Conservation (phyloP, 352 stramenopile species). For the Phytophthora europaea region DNA sequence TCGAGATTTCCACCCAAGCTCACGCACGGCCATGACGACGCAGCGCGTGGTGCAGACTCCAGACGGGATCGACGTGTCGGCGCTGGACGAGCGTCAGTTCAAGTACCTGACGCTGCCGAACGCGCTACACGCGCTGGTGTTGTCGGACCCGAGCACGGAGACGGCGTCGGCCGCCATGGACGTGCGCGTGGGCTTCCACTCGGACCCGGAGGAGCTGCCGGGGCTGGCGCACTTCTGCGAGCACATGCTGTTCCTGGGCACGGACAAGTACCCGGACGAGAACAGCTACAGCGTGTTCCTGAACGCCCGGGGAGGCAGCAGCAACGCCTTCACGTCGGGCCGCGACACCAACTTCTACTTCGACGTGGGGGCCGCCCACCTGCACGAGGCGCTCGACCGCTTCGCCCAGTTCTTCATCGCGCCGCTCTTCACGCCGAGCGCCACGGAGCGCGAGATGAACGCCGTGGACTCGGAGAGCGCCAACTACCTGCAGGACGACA, state of each 20-base stretch:
- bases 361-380: constrained; percentile 82
- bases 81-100: constrained; percentile 65
- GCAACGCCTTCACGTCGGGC: constrained; percentile 96
- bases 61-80: constrained; percentile 62
- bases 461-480: constrained; percentile 97
- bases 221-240: constrained; percentile 94
- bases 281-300: constrained; percentile 94
- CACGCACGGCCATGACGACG: background rate
- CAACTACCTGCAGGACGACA: constrained; percentile 96
- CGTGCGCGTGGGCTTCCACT: constrained; percentile 94
- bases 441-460: constrained; percentile 94
- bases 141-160: constrained; percentile 91
- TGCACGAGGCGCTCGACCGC: constrained; percentile 91
- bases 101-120: constrained; percentile 62
- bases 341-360: constrained; percentile 98
- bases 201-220: constrained; percentile 87
- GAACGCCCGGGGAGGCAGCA: constrained; percentile 88
- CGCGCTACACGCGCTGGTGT: constrained; percentile 74
- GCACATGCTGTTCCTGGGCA: constrained; percentile 99
- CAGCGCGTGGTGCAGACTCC: constrained; percentile 35
- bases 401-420: constrained; percentile 98
- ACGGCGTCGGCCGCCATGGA: constrained; percentile 95
- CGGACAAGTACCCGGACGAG: constrained; percentile 95
- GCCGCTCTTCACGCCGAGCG: constrained; percentile 92
- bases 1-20: background rate